Base-by-base conservation (phyloP, 108 stramenopile species). In the Fragilaria radians region DNA sequence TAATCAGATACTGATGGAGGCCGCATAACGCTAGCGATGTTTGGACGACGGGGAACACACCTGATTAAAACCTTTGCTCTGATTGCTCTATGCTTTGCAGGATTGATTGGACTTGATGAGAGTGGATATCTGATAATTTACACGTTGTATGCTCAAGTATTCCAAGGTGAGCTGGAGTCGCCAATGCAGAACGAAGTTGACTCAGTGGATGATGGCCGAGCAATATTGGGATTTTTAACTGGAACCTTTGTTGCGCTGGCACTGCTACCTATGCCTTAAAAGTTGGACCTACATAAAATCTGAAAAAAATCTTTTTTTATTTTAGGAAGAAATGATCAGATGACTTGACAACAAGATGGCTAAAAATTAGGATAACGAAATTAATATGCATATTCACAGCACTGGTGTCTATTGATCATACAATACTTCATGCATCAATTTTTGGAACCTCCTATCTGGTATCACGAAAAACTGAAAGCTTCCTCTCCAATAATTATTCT, bases 1-100 rank as follows among this genome's bases (percentile, higher is more conserved):
- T n/a, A 27, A 18, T 30, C 36, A 66, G 79, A 86, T 30, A 86
- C 89, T 14, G 89, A 90, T 52, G 89, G 89, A 21, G 89, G 89
- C 28, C 53, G 89, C 42, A 82, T 85, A 45, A 50, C 69, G 22
- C 34, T 71, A 21, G 67, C 85, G 1, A 78, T 90, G 59, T 86
- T 90, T 66, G 89, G 89, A 24, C 54, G 88, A 54, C 65, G 72
- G 14, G 77, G 74, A 47, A 68, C 83, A 1, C 73, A 80, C 45
- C 63, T 87, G 4, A 52, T 79, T 4, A 77, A 76, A 26, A 66
- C 73, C 17, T 67, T 79, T 22, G 60, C 73, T n/a, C 46, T 71
- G 11, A 23, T 87, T 9, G 32, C 71, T 11, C 42, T 90, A 32
- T 56, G 58, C 30, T 22, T 72, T n/a, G 60, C 68, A 27, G 88